Evolutionary conservation across 331 rosid species (phyloP).

Genomic region (Prunus yedoensis): DNA sequence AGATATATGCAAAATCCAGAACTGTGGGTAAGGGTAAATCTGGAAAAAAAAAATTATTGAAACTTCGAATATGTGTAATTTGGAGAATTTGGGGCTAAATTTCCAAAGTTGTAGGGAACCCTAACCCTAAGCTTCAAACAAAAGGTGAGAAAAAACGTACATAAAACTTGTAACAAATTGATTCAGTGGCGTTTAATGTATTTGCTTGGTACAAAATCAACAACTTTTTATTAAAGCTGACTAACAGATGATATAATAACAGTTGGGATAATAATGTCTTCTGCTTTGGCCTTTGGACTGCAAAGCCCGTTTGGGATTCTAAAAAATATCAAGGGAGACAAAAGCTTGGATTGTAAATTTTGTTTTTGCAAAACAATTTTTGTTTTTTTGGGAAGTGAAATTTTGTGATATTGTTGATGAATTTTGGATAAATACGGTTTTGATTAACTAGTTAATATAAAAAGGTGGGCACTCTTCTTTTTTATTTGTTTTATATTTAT

Average conservation of each 20-base stretch:
- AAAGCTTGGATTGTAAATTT: not conserved
- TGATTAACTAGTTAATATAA: not conserved
- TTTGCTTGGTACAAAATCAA: slow-evolving; percentile 1
- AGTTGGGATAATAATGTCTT: not conserved
- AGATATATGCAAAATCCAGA: not conserved
- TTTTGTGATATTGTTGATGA: not conserved
- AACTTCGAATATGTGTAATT: not conserved
- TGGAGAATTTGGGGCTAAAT: slow-evolving; percentile 16
- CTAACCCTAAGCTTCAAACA: slow-evolving; percentile 11
- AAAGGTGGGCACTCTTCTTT: not conserved
- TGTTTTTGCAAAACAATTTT: too few relatives aligned
- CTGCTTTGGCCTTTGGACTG: not conserved
- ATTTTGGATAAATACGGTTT: not conserved
- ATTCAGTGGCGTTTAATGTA: not conserved
- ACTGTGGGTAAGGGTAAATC: slow-evolving; percentile 43
- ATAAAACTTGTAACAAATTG: slow-evolving; percentile 11
- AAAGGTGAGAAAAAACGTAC: not conserved
- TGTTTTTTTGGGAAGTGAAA: not conserved
- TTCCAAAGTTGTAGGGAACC: slow-evolving; percentile 26
- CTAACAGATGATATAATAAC: slow-evolving; percentile 5
- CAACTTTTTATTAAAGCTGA: slow-evolving; percentile 13
- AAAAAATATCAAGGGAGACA: not conserved
- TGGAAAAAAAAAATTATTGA: slow-evolving; percentile 22
- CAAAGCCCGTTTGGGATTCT: not conserved
- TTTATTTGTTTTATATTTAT: not conserved